phyloP scores from a whole-genome alignment of 192 early-diverging fungal species.

The Mortierella alpina region DNA sequence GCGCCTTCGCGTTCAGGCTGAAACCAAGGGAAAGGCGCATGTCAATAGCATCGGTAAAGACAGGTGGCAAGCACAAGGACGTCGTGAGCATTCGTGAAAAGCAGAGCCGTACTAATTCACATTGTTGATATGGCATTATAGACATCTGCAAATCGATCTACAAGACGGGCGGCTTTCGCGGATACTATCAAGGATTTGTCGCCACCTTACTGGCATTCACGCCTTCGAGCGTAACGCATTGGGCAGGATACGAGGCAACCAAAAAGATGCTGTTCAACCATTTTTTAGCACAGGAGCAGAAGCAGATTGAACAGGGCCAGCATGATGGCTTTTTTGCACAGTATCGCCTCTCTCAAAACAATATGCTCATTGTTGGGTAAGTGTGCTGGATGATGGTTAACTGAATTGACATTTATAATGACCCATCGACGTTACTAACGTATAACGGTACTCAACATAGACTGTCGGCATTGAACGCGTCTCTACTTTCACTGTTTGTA shows the following conservation, averaged over 20 bases:
- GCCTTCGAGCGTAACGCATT: constrained; percentile 37
- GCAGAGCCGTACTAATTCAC: background rate
- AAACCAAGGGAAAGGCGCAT: constrained; percentile 34
- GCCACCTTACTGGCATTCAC: constrained; percentile 38
- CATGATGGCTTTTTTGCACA: constrained; percentile 30
- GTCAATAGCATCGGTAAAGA: constrained; percentile 38
- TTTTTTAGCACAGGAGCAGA: constrained; percentile 25
- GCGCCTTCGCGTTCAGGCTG: constrained; percentile 45
- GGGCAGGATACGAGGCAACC: constrained; percentile 48
- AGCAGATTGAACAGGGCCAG: constrained; percentile 17
- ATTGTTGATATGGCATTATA: background rate
- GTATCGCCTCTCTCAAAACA: constrained; percentile 38
- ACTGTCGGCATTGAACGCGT: constrained; percentile 36
- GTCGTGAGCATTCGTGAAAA: background rate
- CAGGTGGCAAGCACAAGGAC: background rate
- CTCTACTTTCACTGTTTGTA: constrained; percentile 14
- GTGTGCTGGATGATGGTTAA: background rate
- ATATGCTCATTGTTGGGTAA: constrained; percentile 41
- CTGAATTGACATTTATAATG: background rate
- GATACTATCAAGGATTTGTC: constrained; percentile 47
- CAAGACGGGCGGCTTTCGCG: constrained; percentile 41
- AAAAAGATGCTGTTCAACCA: constrained; percentile 40
- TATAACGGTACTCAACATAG: background rate
- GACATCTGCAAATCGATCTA: constrained; percentile 49
- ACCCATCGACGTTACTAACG: background rate